These are phyloP conservation scores for Hemisphaericaspora nanyangensis DNA, from an alignment of 805 yeast species.

Conservation along the genomic window DNA sequence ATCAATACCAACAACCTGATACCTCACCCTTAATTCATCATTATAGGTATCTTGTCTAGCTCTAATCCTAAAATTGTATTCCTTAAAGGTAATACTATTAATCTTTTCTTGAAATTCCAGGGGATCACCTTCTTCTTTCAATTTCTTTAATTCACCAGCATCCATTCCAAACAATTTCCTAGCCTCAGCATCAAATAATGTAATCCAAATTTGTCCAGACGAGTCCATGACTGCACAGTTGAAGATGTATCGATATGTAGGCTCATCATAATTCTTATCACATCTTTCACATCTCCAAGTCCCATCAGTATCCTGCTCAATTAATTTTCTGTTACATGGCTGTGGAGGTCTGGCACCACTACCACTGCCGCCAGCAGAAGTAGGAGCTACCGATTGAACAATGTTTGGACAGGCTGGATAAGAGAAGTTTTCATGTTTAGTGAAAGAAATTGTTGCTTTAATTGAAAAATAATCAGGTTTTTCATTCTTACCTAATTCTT, in stretches of 20 bases:
- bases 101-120: constrained; percentile 43
- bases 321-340: constrained; percentile 75
- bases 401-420: constrained; percentile 85
- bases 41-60: constrained; percentile 84
- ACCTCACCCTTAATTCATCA: constrained; percentile 72
- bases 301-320: constrained; percentile 63
- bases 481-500: constrained; percentile 69
- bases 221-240: constrained; percentile 74
- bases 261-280: constrained; percentile 62
- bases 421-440: constrained; percentile 72
- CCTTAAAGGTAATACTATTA: constrained; percentile 55
- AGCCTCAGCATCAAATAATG: constrained; percentile 85
- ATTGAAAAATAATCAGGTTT: constrained; percentile 74
- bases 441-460: constrained; percentile 69
- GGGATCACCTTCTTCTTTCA: constrained; percentile 36
- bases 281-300: constrained; percentile 95
- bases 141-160: constrained; percentile 57
- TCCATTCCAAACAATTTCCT: constrained; percentile 57
- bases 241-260: constrained; percentile 76
- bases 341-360: constrained; percentile 12
- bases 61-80: constrained; percentile 69
- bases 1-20: constrained; percentile 55
- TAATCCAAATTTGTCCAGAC: constrained; percentile 82
- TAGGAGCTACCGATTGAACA: constrained; percentile 13
- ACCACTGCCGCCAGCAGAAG: too few species aligned